Percentiles rank a stretch among this genome's conserved stretches.
These are phyloP conservation scores for Sarocladium brachiariae DNA, from an alignment of 2,329 filamentous ascomycete species.

Conservation along the genomic window DNA sequence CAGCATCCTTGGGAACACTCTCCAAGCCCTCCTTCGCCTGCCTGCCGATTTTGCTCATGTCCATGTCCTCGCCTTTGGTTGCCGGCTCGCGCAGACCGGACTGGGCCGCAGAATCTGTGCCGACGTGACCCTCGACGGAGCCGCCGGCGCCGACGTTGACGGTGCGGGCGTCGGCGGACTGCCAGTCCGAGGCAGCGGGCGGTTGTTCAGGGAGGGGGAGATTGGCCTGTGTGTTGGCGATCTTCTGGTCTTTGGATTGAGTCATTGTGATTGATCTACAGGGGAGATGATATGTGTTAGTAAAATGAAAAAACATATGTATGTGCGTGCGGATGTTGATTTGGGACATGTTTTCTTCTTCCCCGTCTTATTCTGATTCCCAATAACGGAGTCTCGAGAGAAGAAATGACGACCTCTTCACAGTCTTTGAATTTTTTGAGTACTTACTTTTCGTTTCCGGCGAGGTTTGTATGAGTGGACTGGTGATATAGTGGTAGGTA, in stretches of 20 bases:
- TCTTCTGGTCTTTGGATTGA: constrained; percentile 54
- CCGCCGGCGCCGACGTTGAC: constrained; percentile 68
- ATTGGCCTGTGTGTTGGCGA: constrained; percentile 62
- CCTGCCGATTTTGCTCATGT: constrained; percentile 55
- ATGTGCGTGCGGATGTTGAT: no score
- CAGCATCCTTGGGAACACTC: constrained; percentile 13
- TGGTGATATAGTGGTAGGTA: no score
- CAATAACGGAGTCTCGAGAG: no score
- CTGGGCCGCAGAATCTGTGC: constrained; percentile 39
- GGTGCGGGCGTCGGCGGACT: constrained; percentile 61
- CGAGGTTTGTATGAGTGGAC: no score
- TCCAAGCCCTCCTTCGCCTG: constrained; percentile 52
- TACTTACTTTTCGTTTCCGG: no score
- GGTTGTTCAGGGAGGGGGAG: constrained; percentile 75
- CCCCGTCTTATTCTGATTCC: no score
- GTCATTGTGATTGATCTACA: constrained; percentile 25
- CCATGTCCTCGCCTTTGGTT: constrained; percentile 46
- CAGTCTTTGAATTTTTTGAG: no score
- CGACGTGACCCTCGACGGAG: constrained; percentile 40
- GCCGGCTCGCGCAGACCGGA: constrained; percentile 52
- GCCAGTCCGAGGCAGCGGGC: constrained; percentile 69
- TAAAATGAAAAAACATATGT: no score
- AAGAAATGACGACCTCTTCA: no score
- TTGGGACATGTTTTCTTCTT: no score
- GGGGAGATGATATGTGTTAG: no score